Evolutionary conservation across 208 protist genomes (phyloP).

Genomic region (Crithidia brevicula): DNA sequence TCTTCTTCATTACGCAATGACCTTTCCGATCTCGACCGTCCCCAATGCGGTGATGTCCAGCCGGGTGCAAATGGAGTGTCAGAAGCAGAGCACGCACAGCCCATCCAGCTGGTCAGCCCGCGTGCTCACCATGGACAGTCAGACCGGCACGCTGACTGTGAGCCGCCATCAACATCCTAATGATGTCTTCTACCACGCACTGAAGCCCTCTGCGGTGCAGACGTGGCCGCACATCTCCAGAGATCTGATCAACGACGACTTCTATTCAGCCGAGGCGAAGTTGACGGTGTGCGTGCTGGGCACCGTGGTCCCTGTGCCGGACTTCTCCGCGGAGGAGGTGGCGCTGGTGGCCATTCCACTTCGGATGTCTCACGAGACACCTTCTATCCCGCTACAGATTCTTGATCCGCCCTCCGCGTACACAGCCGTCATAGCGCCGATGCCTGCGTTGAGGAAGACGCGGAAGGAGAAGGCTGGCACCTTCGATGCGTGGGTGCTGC

Average conservation of each 20-base stretch:
- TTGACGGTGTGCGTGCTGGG: conserved; percentile 10
- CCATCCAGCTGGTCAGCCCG: background rate
- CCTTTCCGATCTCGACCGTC: background rate
- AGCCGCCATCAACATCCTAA: conserved; percentile 5
- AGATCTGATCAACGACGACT: conserved; percentile 4
- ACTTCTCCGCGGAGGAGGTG: background rate
- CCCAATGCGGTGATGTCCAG: background rate
- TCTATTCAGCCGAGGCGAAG: conserved; percentile 9
- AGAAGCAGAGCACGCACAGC: conserved; percentile 10
- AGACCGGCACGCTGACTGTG: background rate
- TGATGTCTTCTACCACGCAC: conserved; percentile 11
- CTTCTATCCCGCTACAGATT: no score
- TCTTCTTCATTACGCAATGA: background rate
- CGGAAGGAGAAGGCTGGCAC: conserved; percentile 7
- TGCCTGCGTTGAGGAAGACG: background rate
- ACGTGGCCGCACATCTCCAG: conserved; percentile 12
- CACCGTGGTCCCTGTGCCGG: background rate
- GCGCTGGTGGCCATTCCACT: conserved; percentile 4
- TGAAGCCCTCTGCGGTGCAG: conserved; percentile 2
- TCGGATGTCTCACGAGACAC: no score
- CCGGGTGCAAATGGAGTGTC: background rate
- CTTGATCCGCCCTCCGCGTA: no score
- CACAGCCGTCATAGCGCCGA: no score
- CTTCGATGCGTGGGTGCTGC: conserved; percentile 9
- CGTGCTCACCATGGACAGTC: background rate